Evolutionary conservation across 208 protist species (phyloP), one percentile per base, ranked within the genome.

Genomic region (Porcisia hertigi): DNA sequence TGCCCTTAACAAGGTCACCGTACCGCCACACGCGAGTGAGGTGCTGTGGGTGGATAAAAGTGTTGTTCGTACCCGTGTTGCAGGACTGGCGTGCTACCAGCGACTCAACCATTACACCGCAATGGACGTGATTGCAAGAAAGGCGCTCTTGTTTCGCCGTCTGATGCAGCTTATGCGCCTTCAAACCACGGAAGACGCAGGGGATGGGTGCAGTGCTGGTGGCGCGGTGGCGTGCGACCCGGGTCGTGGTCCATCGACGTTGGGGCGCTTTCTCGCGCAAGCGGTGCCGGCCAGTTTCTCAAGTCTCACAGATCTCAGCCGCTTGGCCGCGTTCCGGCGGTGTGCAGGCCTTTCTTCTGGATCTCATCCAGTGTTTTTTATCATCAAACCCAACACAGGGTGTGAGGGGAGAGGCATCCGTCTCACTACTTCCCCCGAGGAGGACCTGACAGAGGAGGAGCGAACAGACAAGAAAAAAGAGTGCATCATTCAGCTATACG

Each of bases 31-130:
- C 3, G 88, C 84, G 18, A 91, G 85, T 39, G 91, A 98, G 74
- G 79, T 98, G 14, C 65, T 95, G 39, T 99, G 96, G 96, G 74
- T 88, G 0, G 98, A 99, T 72, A 89, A 86, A 45, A 97, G 89
- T 75, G 89, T 98, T 12, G 16, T 86, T 23, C 18, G 75, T 11
- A 63, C 86, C 3, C 81, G 92, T 41, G 89, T 98, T 2, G 83
- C 87, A 14, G 75, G 54, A 12, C 70, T 98, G 66, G 75, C 71
- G 30, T 84, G 76, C 47, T 88, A 83, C 55, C 96, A 98, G 79
- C 84, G 92, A 1, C 87, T 99, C 23, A 99, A 99, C 82, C 98
- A 99, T 85, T 98, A 97, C 71, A 83, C 93, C 2, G 86, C 83
- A 1, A 99, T 99, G 92, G 59, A 91, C 55, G 81, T 88, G 39